Percentiles rank a stretch among this genome's conserved stretches.
These are phyloP conservation scores for Lentinula novae-zelandiae DNA, from an alignment of 1,284 basidiomycete species.

Conservation along the genomic window DNA sequence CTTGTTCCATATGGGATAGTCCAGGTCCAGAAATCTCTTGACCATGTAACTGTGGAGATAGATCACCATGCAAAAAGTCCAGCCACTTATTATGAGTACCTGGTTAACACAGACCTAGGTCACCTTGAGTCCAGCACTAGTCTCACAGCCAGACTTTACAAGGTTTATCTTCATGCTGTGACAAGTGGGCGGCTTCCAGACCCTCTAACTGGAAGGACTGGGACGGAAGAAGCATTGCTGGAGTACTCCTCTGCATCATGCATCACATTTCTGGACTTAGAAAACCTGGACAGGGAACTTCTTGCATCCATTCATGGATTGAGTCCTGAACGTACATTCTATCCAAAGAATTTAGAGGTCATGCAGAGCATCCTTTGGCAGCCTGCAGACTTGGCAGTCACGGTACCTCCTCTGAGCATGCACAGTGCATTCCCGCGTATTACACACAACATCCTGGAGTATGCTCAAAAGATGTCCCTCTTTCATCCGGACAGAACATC, in stretches of 20 bases:
- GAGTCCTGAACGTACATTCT: conserved; percentile 32
- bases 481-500: conserved; percentile 12
- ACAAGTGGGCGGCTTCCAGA: conserved; percentile 40
- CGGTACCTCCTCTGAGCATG: conserved; percentile 23
- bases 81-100: conserved; percentile 31
- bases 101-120: conserved; percentile 34
- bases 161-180: conserved; percentile 41
- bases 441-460: conserved; percentile 18
- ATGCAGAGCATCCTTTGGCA: conserved; percentile 40
- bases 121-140: conserved; percentile 30
- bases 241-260: conserved; percentile 33
- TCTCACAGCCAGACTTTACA: conserved; percentile 33
- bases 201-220: conserved; percentile 39
- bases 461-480: conserved; percentile 16
- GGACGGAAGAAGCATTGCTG: conserved; percentile 41
- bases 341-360: conserved; percentile 31
- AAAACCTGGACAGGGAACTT: conserved; percentile 24
- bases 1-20: conserved; percentile 3
- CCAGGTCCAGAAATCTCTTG: background rate
- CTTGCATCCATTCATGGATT: conserved; percentile 31
- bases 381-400: conserved; percentile 11
- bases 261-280: conserved; percentile 34
- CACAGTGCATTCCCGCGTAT: conserved; percentile 20
- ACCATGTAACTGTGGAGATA: conserved; percentile 25
- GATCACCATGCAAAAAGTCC: conserved; percentile 13